A percentile compares a stretch with the other conserved stretches of the same genome.
Evolutionary conservation across 345 rosid genomes (phyloP).

Genomic region (Garcia nutans): DNA sequence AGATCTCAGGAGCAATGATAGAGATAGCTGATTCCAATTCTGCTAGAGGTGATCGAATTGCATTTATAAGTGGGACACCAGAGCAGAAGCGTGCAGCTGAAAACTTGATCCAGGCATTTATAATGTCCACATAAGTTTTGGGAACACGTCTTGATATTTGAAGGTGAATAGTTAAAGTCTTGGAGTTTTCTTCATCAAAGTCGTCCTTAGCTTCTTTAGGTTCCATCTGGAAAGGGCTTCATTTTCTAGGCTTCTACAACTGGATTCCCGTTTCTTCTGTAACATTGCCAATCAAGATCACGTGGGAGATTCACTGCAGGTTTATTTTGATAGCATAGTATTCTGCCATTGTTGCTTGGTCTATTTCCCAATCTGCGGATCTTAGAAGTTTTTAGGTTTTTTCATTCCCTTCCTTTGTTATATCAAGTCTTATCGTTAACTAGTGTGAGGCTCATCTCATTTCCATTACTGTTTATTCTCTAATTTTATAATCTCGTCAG

Average conservation of each 20-base stretch:
- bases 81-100: conserved; percentile 92
- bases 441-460: conserved; percentile 30
- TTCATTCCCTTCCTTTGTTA: conserved; percentile 46
- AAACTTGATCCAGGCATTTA: conserved; percentile 96
- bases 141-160: conserved; percentile 23
- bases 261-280: conserved; percentile 36
- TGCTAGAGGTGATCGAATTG: conserved; percentile 76
- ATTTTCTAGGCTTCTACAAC: conserved; percentile 37
- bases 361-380: conserved; percentile 33
- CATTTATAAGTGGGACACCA: conserved; percentile 80
- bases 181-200: conserved; percentile 30
- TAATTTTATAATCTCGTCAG: conserved; percentile 24
- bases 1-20: conserved; percentile 98
- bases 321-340: conserved; percentile 32
- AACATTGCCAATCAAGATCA: conserved; percentile 37
- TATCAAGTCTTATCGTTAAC: conserved; percentile 32
- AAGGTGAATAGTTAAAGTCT: conserved; percentile 43
- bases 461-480: conserved; percentile 32
- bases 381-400: conserved; percentile 52
- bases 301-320: conserved; percentile 30
- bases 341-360: conserved; percentile 29
- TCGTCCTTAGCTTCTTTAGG: conserved; percentile 44
- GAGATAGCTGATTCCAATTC: conserved; percentile 84
- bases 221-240: conserved; percentile 27
- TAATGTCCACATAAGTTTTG: conserved; percentile 69